Base-by-base conservation (phyloP, 2,329 filamentous ascomycete genomes). In the Penicillium sclerotiorum region DNA sequence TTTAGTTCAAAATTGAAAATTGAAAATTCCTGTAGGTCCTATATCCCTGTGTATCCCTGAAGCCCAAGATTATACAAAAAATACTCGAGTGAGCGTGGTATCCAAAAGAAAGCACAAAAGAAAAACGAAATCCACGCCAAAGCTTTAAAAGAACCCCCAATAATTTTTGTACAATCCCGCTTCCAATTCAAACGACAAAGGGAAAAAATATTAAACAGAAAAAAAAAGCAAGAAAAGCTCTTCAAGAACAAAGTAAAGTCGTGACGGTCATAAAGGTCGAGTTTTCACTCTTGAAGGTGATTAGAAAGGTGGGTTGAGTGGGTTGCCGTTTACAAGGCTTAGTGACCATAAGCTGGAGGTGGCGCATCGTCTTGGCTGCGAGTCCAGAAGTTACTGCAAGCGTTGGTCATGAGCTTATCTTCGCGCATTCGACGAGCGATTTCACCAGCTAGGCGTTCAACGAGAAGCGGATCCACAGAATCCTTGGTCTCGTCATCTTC, bases 351-450 rank as follows among this genome's bases (percentile, higher is more conserved):
- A 22, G 74, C 74, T 22, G 74, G 74, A 13, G 74, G 74, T 44
- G 73, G 73, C 21, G 61, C 57, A 44, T 69, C 66, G 40, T 75
- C 71, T 36, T 66, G 67, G 28, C 66, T 58, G 17, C 64, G 68
- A 25, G 67, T 64, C 69, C 70, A 74, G 45, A 69, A 72, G 20
- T 62, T 62, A 33, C 62, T 64, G 67, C 65, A 63, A 61, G 62
- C 54, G 25, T 61, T 65, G 41, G 56, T 60, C 43, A 70, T 62
- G 38, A 69, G 66, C 73, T 96, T 94, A 73, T 96, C 89, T 60
- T 96, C 89, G 58, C 93, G 89, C 57, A 95, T 90, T 48, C 90
- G 87, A 53, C 70, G 70, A 28, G 91, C 90, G 62, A 97, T 93
- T 71, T 97, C 94, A 56, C 86, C 87, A 5, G 93, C 92, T 83